Base-by-base conservation (phyloP, 352 stramenopile genomes). In the Globisporangium solare region DNA sequence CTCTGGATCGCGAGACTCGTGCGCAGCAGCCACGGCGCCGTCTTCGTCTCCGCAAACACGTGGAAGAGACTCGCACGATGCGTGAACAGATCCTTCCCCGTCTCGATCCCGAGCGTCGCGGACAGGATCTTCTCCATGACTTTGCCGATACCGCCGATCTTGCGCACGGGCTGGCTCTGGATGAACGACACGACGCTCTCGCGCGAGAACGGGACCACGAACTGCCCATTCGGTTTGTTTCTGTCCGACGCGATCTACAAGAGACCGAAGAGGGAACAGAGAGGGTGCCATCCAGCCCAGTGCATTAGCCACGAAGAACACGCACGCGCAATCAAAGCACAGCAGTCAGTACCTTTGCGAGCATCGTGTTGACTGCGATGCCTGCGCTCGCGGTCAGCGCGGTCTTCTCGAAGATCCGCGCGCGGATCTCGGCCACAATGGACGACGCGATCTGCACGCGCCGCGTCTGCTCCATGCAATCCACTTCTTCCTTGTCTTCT, bases 161-260 rank as follows among this genome's bases (percentile, higher is more conserved):
- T 98, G 48, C 96, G 80, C 21, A 96, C 85, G 1, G 89, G 71
- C 40, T 98, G 57, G 6, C 74, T 68, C 35, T 82, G 67, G n/a
- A 98, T 62, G 64, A 99, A 99, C n/a, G 66, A 54, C 15, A 97
- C 54, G 4, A 98, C 76, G 40, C 61, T 37, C 4, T 86, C 56
- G 18, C 88, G 76, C 20, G 79, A 81, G 51, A 92, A 85, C 10
- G 78, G 82, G 32, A 99, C 70, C 24, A 97, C 69, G 58, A 85
- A 93, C 66, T 99, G 96, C 5, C 96, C 95, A 57, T 99, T 96
- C 11, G 96, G 96, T 61, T 99, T 99, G 73, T 98, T 98, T 31
- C 90, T 74, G 64, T 99, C 96, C 22, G 88, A 97, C 41, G 89
- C 96, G 62, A 98, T 96, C 79, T 88, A 61, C 11, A 64, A 17